A percentile compares a stretch with the other conserved stretches of the same genome.
These are phyloP conservation scores for Calocybe cyanea DNA, from an alignment of 768 basidiomycete species.

Conservation along the genomic window DNA sequence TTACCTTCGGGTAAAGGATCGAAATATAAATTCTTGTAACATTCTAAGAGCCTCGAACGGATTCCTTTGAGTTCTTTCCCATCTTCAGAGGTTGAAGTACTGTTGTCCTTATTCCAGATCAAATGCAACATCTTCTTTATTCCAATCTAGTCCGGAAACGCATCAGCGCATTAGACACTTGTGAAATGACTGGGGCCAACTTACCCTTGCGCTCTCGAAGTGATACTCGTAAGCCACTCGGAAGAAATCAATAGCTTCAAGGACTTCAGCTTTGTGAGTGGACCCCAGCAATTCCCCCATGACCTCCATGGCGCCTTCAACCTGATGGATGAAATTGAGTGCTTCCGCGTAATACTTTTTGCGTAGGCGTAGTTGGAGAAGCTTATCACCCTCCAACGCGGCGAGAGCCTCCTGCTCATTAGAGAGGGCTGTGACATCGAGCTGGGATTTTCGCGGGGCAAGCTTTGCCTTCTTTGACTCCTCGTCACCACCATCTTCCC, in stretches of 20 bases:
- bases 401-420: constrained; percentile 72
- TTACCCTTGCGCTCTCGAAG: constrained; percentile 72
- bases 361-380: constrained; percentile 62
- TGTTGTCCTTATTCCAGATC: constrained; percentile 96
- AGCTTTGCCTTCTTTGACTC: constrained; percentile 46
- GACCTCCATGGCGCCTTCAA: constrained; percentile 61
- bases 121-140: constrained; percentile 96
- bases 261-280: constrained; percentile 77
- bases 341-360: constrained; percentile 89
- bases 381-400: constrained; percentile 60
- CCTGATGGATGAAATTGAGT: constrained; percentile 67
- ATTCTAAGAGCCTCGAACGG: constrained; percentile 82
- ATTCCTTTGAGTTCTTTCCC: constrained; percentile 81
- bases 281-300: constrained; percentile 81
- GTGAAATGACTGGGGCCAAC: neutral
- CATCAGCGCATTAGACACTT: constrained; percentile 6
- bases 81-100: constrained; percentile 58
- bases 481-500: constrained; percentile 31
- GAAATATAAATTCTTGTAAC: constrained; percentile 86
- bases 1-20: constrained; percentile 72
- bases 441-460: constrained; percentile 62
- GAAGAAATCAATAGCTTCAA: constrained; percentile 91
- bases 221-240: constrained; percentile 76
- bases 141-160: constrained; percentile 50
- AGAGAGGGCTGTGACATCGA: constrained; percentile 64